Base-by-base conservation (phyloP, 1,139 yeast genomes). In the Candida glucosophila region DNA sequence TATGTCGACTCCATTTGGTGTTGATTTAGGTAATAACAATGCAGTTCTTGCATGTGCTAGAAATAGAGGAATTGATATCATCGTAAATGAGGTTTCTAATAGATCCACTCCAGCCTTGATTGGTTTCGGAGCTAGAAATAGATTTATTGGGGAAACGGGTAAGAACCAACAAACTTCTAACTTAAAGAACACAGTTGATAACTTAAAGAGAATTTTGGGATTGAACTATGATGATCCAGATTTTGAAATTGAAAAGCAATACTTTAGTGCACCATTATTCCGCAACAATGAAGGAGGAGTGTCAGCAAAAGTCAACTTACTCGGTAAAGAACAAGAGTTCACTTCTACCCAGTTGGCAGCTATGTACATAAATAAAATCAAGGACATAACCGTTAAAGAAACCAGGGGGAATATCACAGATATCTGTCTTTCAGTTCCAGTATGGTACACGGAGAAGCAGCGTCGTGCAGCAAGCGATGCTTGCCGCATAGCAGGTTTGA, bases 51-150 rank as follows among this genome's bases (percentile, higher is more conserved):
- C 96, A 24, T 94, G 93, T 55, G 98, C 98, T 38, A 82, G 93
- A 59, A 90, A 90, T 75, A 78, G 97, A 69, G 97, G 97, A 52
- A 90, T 92, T 55, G 98, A 90, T 59, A 79, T 92, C 48, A 83
- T 90, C 47, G 97, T 90, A 65, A 92, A 92, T 58, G 99, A 90
- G 61, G 98, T 90, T 28, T 88, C 97, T 31, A 90, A 90, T 77
- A 81, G 98, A 63, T 61, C 93, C 41, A 90, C 99, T 21, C 98
- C 99, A 37, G 66, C 96, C 14, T 66, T 90, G 41, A 92, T 92
- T 43, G 97, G 96, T 20, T 90, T 90, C 47, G 97, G 97, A 41
- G 55, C 55, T 37, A 85, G 81, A 65, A 78, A 72, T 69, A 78
- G 99, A 67, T 78, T 74, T 52, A 75, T 90, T 41, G 99, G 99